phyloP scores from a whole-genome alignment of 2,329 filamentous ascomycete genomes.

The Colletotrichum cereale region DNA sequence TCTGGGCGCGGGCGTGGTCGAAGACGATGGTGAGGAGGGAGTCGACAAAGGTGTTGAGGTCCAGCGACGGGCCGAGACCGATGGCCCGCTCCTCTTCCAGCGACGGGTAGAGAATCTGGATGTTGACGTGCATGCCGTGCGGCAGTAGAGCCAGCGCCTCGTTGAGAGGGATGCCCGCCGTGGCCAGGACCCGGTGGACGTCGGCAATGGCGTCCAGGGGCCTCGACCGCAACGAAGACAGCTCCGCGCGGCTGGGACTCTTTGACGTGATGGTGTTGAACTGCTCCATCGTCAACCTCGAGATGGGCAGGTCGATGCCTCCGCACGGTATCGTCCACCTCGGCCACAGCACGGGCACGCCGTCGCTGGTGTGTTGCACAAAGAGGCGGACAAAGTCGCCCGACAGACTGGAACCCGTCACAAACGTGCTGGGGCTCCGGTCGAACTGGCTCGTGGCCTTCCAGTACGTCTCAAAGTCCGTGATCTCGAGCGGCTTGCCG shows the following conservation, averaged over 20 bases:
- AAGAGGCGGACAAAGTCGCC: constrained; percentile 95
- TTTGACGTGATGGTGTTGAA: constrained; percentile 68
- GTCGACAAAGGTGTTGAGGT: constrained; percentile 90
- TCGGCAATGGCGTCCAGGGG: constrained; percentile 69
- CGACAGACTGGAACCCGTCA: constrained; percentile 94
- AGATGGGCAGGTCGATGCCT: constrained; percentile 84
- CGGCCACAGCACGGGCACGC: constrained; percentile 88
- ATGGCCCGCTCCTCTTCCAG: constrained; percentile 77
- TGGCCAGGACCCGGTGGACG: constrained; percentile 79
- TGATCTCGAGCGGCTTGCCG: constrained; percentile 93
- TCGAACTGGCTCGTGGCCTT: constrained; percentile 96
- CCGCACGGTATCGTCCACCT: constrained; percentile 83
- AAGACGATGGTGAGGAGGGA: constrained; percentile 88
- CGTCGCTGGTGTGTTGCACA: constrained; percentile 91
- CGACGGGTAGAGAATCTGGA: constrained; percentile 92
- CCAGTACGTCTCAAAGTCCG: constrained; percentile 99
- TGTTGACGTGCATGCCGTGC: constrained; percentile 84
- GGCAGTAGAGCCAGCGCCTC: constrained; percentile 83
- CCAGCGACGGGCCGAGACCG: constrained; percentile 79
- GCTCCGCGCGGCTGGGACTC: constrained; percentile 57
- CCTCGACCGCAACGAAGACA: constrained; percentile 58
- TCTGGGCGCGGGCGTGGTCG: constrained; percentile 82
- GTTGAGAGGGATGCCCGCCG: constrained; percentile 82
- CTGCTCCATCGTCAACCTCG: constrained; percentile 80
- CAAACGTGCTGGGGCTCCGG: constrained; percentile 84